Conservation (phyloP, 2,329 filamentous ascomycete species). For the Claviceps quebecensis region DNA sequence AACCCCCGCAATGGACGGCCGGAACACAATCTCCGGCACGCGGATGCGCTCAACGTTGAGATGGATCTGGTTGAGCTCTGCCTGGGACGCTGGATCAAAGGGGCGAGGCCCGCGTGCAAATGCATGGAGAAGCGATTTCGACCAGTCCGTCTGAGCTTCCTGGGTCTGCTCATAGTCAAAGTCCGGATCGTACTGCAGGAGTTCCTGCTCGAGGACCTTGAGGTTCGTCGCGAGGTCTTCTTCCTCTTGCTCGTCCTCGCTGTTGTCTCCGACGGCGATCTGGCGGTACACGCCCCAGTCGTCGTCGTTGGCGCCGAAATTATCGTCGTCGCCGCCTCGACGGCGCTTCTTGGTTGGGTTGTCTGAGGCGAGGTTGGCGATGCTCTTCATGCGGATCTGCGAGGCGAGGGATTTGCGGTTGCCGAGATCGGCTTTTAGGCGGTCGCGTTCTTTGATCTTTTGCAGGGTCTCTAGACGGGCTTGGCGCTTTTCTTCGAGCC, state of each 20-base stretch:
- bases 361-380: slow-evolving; percentile 90
- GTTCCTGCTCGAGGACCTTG: slow-evolving; percentile 65
- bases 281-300: slow-evolving; percentile 97
- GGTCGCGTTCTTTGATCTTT: slow-evolving; percentile 85
- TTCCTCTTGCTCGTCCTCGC: slow-evolving; percentile 85
- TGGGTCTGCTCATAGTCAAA: slow-evolving; percentile 89
- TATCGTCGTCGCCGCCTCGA: slow-evolving; percentile 83
- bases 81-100: slow-evolving; percentile 66
- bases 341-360: slow-evolving; percentile 70
- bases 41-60: slow-evolving; percentile 94
- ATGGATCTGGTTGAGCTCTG: slow-evolving; percentile 75
- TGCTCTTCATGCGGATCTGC: slow-evolving; percentile 96
- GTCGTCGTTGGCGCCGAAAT: slow-evolving; percentile 91
- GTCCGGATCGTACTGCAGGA: slow-evolving; percentile 71
- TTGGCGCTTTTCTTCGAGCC: slow-evolving; percentile 70
- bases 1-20: slow-evolving; percentile 78
- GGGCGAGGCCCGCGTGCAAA: slow-evolving; percentile 81
- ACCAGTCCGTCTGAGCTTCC: slow-evolving; percentile 91
- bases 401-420: slow-evolving; percentile 94
- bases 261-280: slow-evolving; percentile 69
- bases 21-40: slow-evolving; percentile 85
- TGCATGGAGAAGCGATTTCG: slow-evolving; percentile 76
- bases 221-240: slow-evolving; percentile 66
- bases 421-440: slow-evolving; percentile 83
- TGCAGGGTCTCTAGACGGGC: slow-evolving; percentile 58